phyloP scores from a whole-genome alignment of 192 early-diverging fungal species.

The Gryganskiella cystojenkinii region DNA sequence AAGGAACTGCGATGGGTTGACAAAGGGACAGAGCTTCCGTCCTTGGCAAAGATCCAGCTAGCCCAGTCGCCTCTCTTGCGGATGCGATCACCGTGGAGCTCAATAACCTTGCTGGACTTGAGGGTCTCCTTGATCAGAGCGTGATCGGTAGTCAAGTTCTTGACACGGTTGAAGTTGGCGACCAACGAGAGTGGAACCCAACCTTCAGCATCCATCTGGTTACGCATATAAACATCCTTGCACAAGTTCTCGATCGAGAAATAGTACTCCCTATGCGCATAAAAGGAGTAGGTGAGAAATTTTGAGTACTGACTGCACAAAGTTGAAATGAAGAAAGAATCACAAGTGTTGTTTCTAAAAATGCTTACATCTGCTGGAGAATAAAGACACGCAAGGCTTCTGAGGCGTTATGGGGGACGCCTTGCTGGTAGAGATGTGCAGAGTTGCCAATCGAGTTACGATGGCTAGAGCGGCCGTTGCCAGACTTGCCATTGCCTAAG shows the following conservation, averaged over 20 bases:
- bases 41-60: constrained; percentile 79
- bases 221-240: constrained; percentile 94
- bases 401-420: background rate
- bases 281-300: constrained; percentile 8
- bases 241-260: constrained; percentile 97
- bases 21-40: constrained; percentile 46
- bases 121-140: constrained; percentile 71
- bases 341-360: background rate
- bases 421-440: constrained; percentile 17
- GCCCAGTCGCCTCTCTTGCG: constrained; percentile 85
- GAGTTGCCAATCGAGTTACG: constrained; percentile 19
- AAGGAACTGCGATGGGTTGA: constrained; percentile 22
- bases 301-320: too few species aligned
- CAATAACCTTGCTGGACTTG: constrained; percentile 63
- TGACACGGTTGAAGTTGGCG: constrained; percentile 90
- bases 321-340: background rate
- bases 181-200: constrained; percentile 82
- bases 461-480: background rate
- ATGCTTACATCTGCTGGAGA: constrained; percentile 68
- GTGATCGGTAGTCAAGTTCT: constrained; percentile 72
- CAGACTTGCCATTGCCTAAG: constrained; percentile 9
- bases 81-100: constrained; percentile 65
- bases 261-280: constrained; percentile 91
- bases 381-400: constrained; percentile 64
- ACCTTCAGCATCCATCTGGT: constrained; percentile 90